Conservation (phyloP, 2,329 filamentous ascomycete species). For the Verticillium albo-atrum region DNA sequence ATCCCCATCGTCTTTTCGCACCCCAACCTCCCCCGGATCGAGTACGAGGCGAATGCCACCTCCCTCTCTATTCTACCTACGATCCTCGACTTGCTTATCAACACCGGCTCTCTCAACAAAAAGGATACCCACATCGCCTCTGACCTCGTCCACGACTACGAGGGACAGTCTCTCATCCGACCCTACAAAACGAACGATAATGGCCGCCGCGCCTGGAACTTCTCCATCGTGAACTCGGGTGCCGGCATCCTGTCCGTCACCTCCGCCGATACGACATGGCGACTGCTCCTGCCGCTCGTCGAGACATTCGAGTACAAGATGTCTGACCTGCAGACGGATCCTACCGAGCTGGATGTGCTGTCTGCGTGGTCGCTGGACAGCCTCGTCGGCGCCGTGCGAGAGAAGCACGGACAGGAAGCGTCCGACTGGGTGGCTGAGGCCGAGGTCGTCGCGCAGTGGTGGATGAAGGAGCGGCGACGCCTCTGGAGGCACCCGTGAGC, state of each 20-base stretch:
- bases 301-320: conserved; percentile 13
- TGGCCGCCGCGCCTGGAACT: conserved; percentile 36
- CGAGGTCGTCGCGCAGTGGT: conserved; percentile 15
- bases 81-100: conserved; percentile 36
- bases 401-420: conserved; percentile 7
- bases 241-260: conserved; percentile 15
- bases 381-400: conserved; percentile 6
- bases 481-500: background rate
- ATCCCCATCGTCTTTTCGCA: conserved; percentile 39
- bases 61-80: conserved; percentile 39
- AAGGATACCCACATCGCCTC: conserved; percentile 25
- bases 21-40: conserved; percentile 33
- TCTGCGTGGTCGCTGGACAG: conserved; percentile 7
- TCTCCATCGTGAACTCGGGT: conserved; percentile 46
- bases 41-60: conserved; percentile 32
- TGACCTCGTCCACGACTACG: conserved; percentile 36
- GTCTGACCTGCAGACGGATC: conserved; percentile 12
- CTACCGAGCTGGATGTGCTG: conserved; percentile 6
- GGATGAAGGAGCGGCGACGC: conserved; percentile 8
- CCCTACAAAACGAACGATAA: conserved; percentile 27
- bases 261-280: conserved; percentile 10
- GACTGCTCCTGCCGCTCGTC: conserved; percentile 15
- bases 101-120: conserved; percentile 30
- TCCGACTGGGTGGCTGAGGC: conserved; percentile 15
- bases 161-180: conserved; percentile 41